A percentile compares a stretch with the other conserved stretches of the same genome.
phyloP scores from a whole-genome alignment of 805 yeast genomes.

The Kazachstania africana region DNA sequence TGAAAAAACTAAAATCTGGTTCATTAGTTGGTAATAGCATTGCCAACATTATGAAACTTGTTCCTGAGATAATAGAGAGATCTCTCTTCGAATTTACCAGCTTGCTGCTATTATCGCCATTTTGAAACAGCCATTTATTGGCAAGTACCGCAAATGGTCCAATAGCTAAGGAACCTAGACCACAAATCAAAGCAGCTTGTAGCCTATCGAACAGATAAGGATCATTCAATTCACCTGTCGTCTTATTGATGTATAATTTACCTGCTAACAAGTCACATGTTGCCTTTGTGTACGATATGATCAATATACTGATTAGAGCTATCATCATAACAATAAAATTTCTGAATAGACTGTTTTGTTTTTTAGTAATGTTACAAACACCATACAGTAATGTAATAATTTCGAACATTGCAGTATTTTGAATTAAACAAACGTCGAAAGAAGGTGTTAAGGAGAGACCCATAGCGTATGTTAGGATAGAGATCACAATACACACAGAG shows the following conservation, averaged over 20 bases:
- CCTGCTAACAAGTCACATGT: conserved; percentile 24
- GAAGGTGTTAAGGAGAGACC: conserved; percentile 22
- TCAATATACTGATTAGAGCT: conserved; percentile 18
- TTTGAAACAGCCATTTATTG: conserved; percentile 17
- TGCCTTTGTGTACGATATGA: conserved; percentile 25
- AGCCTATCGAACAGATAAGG: conserved; percentile 27
- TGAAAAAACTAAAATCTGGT: background rate
- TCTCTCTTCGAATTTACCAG: conserved; percentile 1
- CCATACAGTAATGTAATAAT: conserved; percentile 23
- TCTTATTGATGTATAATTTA: conserved; percentile 22
- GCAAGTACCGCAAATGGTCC: conserved; percentile 25
- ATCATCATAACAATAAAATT: conserved; percentile 20
- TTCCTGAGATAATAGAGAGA: conserved; percentile 6
- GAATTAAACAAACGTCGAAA: conserved; percentile 23
- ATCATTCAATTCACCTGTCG: conserved; percentile 25
- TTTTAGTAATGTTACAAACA: conserved; percentile 18
- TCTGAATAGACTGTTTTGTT: conserved; percentile 14
- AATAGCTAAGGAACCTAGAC: conserved; percentile 20
- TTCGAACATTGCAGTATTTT: conserved; percentile 24
- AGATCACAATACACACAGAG: conserved; percentile 11
- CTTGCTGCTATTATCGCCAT: conserved; percentile 4
- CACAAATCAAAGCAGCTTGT: conserved; percentile 24
- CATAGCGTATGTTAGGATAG: conserved; percentile 13
- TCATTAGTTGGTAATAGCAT: conserved; percentile 13
- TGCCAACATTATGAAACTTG: conserved; percentile 12